These are phyloP conservation scores for Salicornia ramosissima DNA, from an alignment of 148 eudicot genomes.

Conservation along the genomic window DNA sequence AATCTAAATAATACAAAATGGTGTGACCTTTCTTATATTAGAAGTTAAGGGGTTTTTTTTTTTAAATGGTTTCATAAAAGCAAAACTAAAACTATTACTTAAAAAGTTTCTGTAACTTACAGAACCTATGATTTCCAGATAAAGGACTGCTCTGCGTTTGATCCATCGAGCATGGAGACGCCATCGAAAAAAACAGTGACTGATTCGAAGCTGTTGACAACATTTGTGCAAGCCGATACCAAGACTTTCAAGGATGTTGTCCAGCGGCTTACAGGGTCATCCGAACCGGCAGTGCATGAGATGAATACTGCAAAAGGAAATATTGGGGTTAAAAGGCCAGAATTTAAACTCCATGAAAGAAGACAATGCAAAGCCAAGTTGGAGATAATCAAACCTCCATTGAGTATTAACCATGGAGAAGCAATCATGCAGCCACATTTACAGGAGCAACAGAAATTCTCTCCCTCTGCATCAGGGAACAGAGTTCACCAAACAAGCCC, in stretches of 20 bases:
- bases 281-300: constrained; percentile 16
- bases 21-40: constrained; percentile 9
- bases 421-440: constrained; percentile 6
- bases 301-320: constrained; percentile 16
- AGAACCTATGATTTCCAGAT: constrained; percentile 9
- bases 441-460: constrained; percentile 17
- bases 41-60: constrained; percentile 11
- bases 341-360: constrained; percentile 39
- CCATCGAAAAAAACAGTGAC: constrained; percentile 9
- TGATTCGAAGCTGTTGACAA: constrained; percentile 26
- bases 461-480: constrained; percentile 19
- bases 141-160: neutral
- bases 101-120: constrained; percentile 15
- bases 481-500: constrained; percentile 23
- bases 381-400: constrained; percentile 31
- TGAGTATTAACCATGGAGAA: constrained; percentile 20
- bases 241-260: constrained; percentile 37
- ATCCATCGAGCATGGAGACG: constrained; percentile 20
- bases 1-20: constrained; percentile 17
- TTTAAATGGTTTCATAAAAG: neutral
- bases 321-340: constrained; percentile 24
- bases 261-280: constrained; percentile 38
- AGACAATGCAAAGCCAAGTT: constrained; percentile 35
- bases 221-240: constrained; percentile 34
- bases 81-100: constrained; percentile 13